Evolutionary conservation across 2,329 filamentous ascomycete genomes (phyloP).

Genomic region (Rhinocladiella similis): DNA sequence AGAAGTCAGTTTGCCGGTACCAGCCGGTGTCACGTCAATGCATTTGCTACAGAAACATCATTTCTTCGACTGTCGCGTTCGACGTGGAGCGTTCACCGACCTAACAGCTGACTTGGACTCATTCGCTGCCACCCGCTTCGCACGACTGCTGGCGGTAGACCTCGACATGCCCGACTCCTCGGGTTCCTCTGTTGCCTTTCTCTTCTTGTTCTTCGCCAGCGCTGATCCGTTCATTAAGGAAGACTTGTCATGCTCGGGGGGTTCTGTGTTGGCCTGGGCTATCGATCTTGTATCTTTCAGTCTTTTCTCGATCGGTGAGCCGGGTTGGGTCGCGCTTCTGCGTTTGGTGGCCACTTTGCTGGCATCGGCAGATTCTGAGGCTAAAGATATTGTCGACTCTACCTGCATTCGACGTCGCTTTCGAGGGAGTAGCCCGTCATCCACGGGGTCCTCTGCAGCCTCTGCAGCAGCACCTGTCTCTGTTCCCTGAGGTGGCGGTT

Average conservation of each 20-base stretch:
- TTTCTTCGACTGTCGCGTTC: conserved; percentile 11
- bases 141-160: conserved; percentile 20
- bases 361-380: conserved; percentile 3
- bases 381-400: conserved; percentile 7
- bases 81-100: not conserved
- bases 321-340: not conserved
- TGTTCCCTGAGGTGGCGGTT: not conserved
- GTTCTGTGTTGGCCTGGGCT: no score
- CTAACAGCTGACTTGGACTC: not conserved
- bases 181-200: conserved; percentile 20
- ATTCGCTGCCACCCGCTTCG: conserved; percentile 23
- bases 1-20: not conserved
- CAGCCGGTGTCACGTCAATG: no score
- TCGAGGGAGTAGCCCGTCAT: conserved; percentile 14
- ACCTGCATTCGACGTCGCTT: conserved; percentile 16
- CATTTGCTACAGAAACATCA: not conserved
- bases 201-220: conserved; percentile 14
- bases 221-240: not conserved
- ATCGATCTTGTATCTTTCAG: not conserved
- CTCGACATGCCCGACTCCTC: conserved; percentile 9
- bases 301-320: not conserved
- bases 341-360: not conserved
- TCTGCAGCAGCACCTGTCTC: not conserved
- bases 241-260: not conserved
- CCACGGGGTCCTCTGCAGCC: not conserved